phyloP scores from a whole-genome alignment of 345 rosid genomes.

The Melaleuca quinquenervia region DNA sequence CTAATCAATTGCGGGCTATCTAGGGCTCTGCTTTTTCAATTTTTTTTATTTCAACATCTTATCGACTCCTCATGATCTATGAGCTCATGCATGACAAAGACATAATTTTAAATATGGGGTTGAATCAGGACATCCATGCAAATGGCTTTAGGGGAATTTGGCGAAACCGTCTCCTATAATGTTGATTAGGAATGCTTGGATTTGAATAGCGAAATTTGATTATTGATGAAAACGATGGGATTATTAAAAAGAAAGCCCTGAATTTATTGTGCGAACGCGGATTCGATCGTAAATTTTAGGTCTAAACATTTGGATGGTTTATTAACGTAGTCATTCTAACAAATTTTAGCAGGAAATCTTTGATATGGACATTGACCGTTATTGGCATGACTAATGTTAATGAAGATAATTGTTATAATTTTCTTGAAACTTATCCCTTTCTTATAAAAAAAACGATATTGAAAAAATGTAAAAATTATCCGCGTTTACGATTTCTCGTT shows the following conservation, averaged over 20 bases:
- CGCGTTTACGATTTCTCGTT: background rate
- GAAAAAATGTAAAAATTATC: background rate
- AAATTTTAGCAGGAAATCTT: background rate
- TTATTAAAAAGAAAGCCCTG: background rate
- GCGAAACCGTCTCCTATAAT: background rate
- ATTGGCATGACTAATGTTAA: background rate
- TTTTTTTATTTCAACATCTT: background rate
- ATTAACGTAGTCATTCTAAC: fast-evolving
- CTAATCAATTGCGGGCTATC: background rate
- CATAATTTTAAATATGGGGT: background rate
- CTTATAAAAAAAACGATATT: background rate
- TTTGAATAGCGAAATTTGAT: background rate
- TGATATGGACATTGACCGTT: fast-evolving
- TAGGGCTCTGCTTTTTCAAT: background rate
- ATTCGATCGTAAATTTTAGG: background rate
- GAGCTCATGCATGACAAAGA: background rate
- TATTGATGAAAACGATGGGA: background rate
- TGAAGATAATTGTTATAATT: fast-evolving
- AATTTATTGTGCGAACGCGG: too few species aligned
- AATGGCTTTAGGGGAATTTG: background rate
- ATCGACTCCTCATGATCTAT: background rate
- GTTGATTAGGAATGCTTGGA: background rate
- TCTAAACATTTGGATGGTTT: background rate
- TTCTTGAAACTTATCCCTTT: background rate
- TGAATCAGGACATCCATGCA: background rate